phyloP scores from a whole-genome alignment of 1,284 basidiomycete genomes.

The Butyriboletus appendiculatus region DNA sequence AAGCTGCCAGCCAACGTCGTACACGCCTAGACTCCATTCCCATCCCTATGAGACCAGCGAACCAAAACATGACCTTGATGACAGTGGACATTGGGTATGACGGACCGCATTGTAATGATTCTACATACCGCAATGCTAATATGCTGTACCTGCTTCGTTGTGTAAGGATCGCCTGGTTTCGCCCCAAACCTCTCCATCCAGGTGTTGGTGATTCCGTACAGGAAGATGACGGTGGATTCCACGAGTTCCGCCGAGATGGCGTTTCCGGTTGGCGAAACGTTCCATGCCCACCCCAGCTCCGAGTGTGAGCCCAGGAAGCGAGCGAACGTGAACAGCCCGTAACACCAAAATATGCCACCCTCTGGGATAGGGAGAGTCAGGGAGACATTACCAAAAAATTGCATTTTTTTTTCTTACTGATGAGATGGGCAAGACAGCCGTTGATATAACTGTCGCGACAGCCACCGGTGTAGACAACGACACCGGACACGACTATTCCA shows the following conservation, averaged over 20 bases:
- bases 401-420: constrained; percentile 56
- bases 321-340: constrained; percentile 86
- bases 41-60: constrained; percentile 89
- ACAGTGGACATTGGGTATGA: not conserved
- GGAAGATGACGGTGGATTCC: constrained; percentile 86
- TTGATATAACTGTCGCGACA: constrained; percentile 79
- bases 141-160: constrained; percentile 94
- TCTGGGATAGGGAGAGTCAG: constrained; percentile 44
- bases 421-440: constrained; percentile 88
- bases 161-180: constrained; percentile 79
- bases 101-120: not conserved
- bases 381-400: constrained; percentile 1
- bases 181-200: constrained; percentile 98
- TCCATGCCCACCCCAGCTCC: constrained; percentile 96
- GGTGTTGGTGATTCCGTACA: constrained; percentile 89
- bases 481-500: constrained; percentile 63
- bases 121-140: constrained; percentile 86
- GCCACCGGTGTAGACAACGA: constrained; percentile 80
- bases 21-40: constrained; percentile 81
- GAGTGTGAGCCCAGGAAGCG: constrained; percentile 92
- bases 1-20: constrained; percentile 67
- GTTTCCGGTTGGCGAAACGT: constrained; percentile 55
- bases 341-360: constrained; percentile 90
- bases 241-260: constrained; percentile 82
- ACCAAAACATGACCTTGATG: constrained; percentile 86